phyloP scores from a whole-genome alignment of 768 basidiomycete species.

The Mycena haematopus region DNA sequence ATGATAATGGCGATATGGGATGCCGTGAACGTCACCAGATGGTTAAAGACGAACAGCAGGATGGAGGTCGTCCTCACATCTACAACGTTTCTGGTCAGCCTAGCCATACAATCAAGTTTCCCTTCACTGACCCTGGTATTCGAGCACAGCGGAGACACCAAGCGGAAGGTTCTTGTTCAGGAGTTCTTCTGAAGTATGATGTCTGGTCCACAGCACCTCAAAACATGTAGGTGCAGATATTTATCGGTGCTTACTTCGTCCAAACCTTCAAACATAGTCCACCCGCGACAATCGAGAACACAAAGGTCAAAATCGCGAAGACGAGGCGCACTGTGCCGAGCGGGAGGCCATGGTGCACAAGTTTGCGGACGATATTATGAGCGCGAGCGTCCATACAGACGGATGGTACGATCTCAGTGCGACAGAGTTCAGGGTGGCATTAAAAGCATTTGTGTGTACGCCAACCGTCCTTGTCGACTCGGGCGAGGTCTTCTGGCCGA shows the following conservation, averaged over 20 bases:
- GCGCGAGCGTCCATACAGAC: conserved; percentile 1
- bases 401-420: background rate
- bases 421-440: conserved; percentile 1
- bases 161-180: conserved; percentile 22
- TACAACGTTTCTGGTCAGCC: background rate
- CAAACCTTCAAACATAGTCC: conserved; percentile 29
- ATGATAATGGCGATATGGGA: conserved; percentile 25
- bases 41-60: conserved; percentile 24
- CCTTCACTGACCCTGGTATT: conserved; percentile 23
- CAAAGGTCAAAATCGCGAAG: conserved; percentile 9
- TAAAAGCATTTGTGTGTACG: conserved; percentile 11
- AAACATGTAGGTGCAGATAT: background rate
- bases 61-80: conserved; percentile 28
- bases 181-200: conserved; percentile 18
- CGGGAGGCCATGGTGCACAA: conserved; percentile 26
- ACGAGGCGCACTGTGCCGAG: conserved; percentile 21
- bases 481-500: no score
- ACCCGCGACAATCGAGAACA: conserved; percentile 26
- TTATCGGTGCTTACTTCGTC: conserved; percentile 25
- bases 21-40: conserved; percentile 15
- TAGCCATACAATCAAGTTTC: background rate
- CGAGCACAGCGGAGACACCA: conserved; percentile 26
- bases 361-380: conserved; percentile 27
- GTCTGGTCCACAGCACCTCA: conserved; percentile 15
- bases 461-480: background rate